phyloP scores from a whole-genome alignment of 2,329 filamentous ascomycete genomes.

The Tolypocladium nubicola region DNA sequence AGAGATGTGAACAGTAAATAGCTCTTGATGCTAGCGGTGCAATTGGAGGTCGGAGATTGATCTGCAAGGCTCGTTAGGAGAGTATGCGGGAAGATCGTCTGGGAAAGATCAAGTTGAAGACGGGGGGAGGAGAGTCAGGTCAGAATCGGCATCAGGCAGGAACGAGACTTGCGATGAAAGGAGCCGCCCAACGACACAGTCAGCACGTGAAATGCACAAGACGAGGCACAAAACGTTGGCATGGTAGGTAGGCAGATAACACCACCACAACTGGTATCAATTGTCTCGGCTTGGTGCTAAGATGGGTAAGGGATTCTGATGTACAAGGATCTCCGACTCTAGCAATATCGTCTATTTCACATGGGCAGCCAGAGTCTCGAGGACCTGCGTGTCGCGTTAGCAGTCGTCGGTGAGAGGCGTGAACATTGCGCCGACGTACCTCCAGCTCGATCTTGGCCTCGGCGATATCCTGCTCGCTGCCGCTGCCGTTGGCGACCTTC shows the following conservation, averaged over 20 bases:
- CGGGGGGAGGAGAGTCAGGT: neutral
- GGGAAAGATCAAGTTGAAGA: neutral
- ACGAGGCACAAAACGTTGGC: neutral
- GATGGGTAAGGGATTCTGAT: constrained; percentile 25
- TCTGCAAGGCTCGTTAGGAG: neutral
- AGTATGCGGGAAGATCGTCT: neutral
- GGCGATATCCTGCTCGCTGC: constrained; percentile 93
- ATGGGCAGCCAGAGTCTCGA: constrained; percentile 71
- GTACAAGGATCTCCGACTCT: constrained; percentile 29
- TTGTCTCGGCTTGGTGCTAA: constrained; percentile 25
- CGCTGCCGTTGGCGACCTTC: constrained; percentile 82
- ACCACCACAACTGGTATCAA: constrained; percentile 23
- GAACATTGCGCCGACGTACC: constrained; percentile 37
- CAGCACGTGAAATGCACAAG: neutral
- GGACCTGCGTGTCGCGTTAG: constrained; percentile 42
- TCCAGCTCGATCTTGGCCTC: constrained; percentile 99
- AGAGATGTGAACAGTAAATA: neutral
- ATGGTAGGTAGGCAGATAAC: neutral
- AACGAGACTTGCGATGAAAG: neutral
- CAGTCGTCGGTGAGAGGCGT: neutral
- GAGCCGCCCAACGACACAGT: neutral
- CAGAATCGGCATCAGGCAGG: neutral
- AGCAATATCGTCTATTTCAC: constrained; percentile 60
- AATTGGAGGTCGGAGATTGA: neutral
- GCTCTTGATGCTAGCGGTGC: neutral